Base-by-base conservation (phyloP, 129 eudicot genomes). In the Saussurea involucrata region DNA sequence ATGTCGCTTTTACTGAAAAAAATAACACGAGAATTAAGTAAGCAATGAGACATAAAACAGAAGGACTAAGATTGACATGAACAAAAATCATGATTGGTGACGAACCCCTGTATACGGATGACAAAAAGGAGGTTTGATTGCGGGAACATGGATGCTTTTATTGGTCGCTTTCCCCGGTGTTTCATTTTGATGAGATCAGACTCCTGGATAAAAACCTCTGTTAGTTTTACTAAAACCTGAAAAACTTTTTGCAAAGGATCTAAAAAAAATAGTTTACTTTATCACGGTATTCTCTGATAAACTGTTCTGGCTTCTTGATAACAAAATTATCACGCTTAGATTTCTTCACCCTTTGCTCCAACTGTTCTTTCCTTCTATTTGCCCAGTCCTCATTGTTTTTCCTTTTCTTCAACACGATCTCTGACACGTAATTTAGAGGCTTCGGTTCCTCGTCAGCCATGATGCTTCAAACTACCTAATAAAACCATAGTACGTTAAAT, bases 371-470 rank as follows among this genome's bases (percentile, higher is more conserved):
- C 79, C 93, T 88, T 75, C 83, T 80, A 37, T 86, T 84, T 17
- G 93, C 91, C 93, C 96, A 90, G 12, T 90, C 84, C 44, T 90
- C 96, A 69, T 87, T 90, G 61, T 31, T 84, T 78, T 81, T 90
- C 91, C 93, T 88, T 77, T 90, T 90, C 88, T 88, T 90, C 86
- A 90, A 74, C 8, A 90, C 74, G 27, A 87, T 86, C 79, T 90
- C 93, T 12, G 87, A 82, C 22, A 90, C 79, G 63, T 84, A 88
- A 3, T 80, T 79, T 21, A 90, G 67, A 17, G 72, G 85, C 84
- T 74, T 29, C 33, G 74, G 80, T 69, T 70, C 81, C 53, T 82
- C 90, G 8, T 80, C 92, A 0, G 88, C 82, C 79, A 88, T 86
- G 34, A 78, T 78, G 31, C 66, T 76, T 64, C 6, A 49, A 49